A percentile compares a stretch with the other conserved stretches of the same genome.
phyloP scores from a whole-genome alignment of 345 rosid genomes.

The Bretschneidera sinensis region DNA sequence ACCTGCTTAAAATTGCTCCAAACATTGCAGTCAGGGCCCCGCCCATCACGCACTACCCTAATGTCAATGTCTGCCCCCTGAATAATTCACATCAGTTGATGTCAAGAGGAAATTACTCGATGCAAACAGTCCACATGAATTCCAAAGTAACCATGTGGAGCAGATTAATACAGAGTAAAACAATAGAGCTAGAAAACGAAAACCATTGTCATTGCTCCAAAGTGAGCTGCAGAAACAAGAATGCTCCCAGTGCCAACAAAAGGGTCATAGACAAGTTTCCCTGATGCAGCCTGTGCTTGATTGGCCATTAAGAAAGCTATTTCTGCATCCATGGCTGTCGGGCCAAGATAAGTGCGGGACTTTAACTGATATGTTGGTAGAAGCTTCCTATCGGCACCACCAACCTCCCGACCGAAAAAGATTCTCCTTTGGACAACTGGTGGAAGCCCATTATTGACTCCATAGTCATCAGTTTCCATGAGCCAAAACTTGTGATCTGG shows the following conservation, averaged over 20 bases:
- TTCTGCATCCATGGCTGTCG: slow-evolving; percentile 99
- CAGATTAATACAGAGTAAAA: not conserved
- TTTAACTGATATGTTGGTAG: slow-evolving; percentile 82
- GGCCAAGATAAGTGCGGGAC: slow-evolving; percentile 84
- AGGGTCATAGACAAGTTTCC: slow-evolving; percentile 90
- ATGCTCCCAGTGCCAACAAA: slow-evolving; percentile 97
- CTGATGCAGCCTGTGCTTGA: slow-evolving; percentile 74
- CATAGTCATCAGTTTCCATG: slow-evolving; percentile 78
- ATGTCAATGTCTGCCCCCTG: slow-evolving; percentile 99
- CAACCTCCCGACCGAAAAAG: slow-evolving; percentile 89
- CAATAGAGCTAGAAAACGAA: slow-evolving; percentile 10
- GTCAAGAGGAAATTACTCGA: slow-evolving; percentile 5
- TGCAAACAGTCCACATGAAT: slow-evolving; percentile 1
- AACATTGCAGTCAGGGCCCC: slow-evolving; percentile 89
- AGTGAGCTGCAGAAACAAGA: slow-evolving; percentile 88
- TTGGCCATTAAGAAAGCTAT: slow-evolving; percentile 97
- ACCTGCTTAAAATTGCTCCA: slow-evolving; percentile 99
- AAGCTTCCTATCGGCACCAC: slow-evolving; percentile 85
- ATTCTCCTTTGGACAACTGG: slow-evolving; percentile 65
- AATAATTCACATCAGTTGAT: slow-evolving; percentile 18
- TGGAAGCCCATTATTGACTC: slow-evolving; percentile 79
- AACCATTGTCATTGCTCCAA: slow-evolving; percentile 93
- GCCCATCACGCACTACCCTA: slow-evolving; percentile 96
- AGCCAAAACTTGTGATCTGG: slow-evolving; percentile 86
- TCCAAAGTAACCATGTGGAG: not conserved